phyloP scores from a whole-genome alignment of 129 eudicot species.

The Calendula officinalis region DNA sequence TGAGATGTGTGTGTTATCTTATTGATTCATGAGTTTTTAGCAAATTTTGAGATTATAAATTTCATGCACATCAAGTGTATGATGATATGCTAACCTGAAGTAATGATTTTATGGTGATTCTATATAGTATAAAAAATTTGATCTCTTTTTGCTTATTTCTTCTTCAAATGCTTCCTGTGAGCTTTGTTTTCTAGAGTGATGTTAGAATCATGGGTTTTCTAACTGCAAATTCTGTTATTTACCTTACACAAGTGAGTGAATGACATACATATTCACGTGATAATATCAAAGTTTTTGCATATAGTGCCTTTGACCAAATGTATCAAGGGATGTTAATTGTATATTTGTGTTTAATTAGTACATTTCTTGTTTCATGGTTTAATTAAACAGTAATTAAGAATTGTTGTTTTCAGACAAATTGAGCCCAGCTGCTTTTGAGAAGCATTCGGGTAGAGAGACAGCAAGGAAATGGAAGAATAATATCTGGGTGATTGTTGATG shows the following conservation, averaged over 20 bases:
- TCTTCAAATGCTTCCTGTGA: slow-evolving; percentile 7
- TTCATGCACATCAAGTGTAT: slow-evolving; percentile 31
- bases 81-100: slow-evolving; percentile 31
- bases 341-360: no score
- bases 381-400: no score
- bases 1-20: slow-evolving; percentile 11
- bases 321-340: no score
- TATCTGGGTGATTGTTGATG: slow-evolving; percentile 67
- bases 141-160: background rate
- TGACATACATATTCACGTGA: background rate
- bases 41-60: background rate
- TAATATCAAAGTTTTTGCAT: slow-evolving; percentile 11
- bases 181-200: no score
- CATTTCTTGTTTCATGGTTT: no score
- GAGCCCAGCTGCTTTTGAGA: slow-evolving; percentile 74
- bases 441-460: slow-evolving; percentile 76
- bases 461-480: slow-evolving; percentile 81
- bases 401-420: slow-evolving; percentile 48
- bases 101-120: slow-evolving; percentile 4
- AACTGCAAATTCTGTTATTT: background rate
- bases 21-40: background rate
- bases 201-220: background rate
- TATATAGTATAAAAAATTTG: no score
- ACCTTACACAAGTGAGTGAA: background rate
- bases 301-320: slow-evolving; percentile 6